phyloP scores from a whole-genome alignment of 2,329 filamentous ascomycete genomes.

The Teratosphaeria zuluensis region DNA sequence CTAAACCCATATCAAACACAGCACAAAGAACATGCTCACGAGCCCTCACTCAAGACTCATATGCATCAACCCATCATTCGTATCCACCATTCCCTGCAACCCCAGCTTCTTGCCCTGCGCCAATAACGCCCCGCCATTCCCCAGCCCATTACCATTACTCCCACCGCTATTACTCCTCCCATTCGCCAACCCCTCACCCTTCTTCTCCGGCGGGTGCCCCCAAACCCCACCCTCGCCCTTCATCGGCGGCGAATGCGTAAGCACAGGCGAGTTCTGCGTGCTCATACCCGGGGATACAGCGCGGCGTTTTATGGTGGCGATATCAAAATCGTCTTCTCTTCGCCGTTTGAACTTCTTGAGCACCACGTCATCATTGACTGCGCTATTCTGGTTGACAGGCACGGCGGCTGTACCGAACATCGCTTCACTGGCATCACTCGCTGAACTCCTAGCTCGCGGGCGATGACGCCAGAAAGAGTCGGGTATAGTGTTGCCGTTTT shows the following conservation, averaged over 20 bases:
- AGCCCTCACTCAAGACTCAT: constrained; percentile 80
- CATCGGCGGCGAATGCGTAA: constrained; percentile 68
- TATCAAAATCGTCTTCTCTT: constrained; percentile 84
- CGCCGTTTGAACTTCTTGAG: constrained; percentile 54
- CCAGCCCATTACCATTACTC: constrained; percentile 3
- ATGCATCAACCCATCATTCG: constrained; percentile 90
- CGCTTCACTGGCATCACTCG: constrained; percentile 24
- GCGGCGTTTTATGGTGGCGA: constrained; percentile 76
- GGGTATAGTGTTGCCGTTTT: constrained; percentile 8
- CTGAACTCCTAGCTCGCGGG: constrained; percentile 22
- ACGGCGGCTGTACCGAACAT: constrained; percentile 9
- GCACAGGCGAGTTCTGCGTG: constrained; percentile 77
- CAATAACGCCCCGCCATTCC: constrained; percentile 6
- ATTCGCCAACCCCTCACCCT: not conserved
- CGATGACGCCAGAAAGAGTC: constrained; percentile 15
- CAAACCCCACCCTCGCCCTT: constrained; percentile 64
- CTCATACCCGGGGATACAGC: constrained; percentile 89
- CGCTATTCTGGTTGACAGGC: constrained; percentile 6
- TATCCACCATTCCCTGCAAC: constrained; percentile 88
- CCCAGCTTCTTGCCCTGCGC: constrained; percentile 52
- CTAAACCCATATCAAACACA: not conserved
- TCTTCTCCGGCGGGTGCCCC: constrained; percentile 49
- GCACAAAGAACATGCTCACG: not conserved
- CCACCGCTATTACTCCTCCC: constrained; percentile 6
- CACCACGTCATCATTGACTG: constrained; percentile 24